Evolutionary conservation across 1,284 basidiomycete species (phyloP), one percentile per base, ranked within the genome.

Genomic region (Ustilago tritici): DNA sequence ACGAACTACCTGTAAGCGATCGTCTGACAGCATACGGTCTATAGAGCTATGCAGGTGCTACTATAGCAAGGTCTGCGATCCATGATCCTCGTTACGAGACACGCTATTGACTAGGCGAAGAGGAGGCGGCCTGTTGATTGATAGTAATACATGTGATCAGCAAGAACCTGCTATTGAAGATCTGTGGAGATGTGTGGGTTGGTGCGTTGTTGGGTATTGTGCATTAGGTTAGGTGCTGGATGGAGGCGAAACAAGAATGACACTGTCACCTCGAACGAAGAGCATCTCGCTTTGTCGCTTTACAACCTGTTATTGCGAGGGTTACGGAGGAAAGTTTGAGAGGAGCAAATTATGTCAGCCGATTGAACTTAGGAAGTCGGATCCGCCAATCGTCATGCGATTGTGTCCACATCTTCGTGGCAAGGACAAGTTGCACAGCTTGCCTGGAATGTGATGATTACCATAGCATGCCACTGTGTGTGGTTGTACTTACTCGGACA

Each of bases 201-300:
- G n/a, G 17, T n/a, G 40, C 14, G 40, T 14, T 41, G 40, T 15
- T 17, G 43, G 56, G 40, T n/a, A 41, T 32, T 34, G 31, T 10
- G 43, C 43, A 46, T 46, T 5, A 14, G 14, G 57, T 60, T 19
- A 81, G 38, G 54, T 69, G 62, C 78, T 74, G 59, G 81, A 76
- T 35, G 81, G 81, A 47, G 81, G 81, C 10, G 81, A 81, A 31
- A 82, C 86, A 41, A 87, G 76, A 53, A 87, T 87, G n/a, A 87
- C 86, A 65, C 86, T 85, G 65, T 87, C 86, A 62, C 96, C 96
- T 86, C 96, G 90, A 2, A 99, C 95, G 84, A 98, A 99, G 59
- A 99, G 89, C 96, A 99, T 99, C 69, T 96, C 94, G 89, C 95
- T 92, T 87, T 93, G 95, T 81, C 95, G 90, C 88, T 95, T 95